Conservation (phyloP, 2,329 filamentous ascomycete species). For the Purpureocillium takamizusanense region DNA sequence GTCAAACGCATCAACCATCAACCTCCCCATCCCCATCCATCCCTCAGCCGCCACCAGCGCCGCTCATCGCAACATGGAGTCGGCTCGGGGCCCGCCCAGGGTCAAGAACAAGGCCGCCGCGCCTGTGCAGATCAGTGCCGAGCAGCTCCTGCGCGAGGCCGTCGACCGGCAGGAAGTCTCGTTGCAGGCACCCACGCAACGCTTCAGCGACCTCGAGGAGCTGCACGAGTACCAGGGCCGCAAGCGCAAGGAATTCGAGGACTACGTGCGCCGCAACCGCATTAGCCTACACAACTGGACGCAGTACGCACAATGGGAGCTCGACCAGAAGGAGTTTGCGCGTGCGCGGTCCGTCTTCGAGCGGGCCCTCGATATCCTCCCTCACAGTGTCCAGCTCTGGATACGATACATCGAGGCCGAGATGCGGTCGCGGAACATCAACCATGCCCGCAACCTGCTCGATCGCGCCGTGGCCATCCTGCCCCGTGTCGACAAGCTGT, state of each 20-base stretch:
- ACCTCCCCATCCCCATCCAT: not conserved
- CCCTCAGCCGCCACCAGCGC: conserved; percentile 1
- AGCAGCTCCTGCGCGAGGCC: conserved; percentile 93
- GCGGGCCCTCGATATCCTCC: conserved; percentile 83
- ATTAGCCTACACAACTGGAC: conserved; percentile 99
- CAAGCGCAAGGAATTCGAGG: conserved; percentile 93
- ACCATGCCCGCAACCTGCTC: conserved; percentile 88
- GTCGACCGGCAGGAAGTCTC: conserved; percentile 90
- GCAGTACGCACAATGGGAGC: conserved; percentile 93
- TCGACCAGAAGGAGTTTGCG: conserved; percentile 95
- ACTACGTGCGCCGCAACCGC: conserved; percentile 91
- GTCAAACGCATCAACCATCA: not conserved
- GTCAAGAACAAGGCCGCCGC: conserved; percentile 98
- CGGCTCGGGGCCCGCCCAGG: conserved; percentile 79
- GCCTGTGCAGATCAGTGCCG: conserved; percentile 84
- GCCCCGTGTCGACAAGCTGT: conserved; percentile 87
- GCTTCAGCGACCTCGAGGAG: conserved; percentile 94
- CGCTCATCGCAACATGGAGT: conserved; percentile 59
- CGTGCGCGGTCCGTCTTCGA: conserved; percentile 91
- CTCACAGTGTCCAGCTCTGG: conserved; percentile 81
- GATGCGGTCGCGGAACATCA: conserved; percentile 90
- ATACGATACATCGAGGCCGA: conserved; percentile 91
- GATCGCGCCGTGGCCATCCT: conserved; percentile 91
- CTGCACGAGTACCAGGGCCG: conserved; percentile 94
- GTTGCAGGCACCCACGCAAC: conserved; percentile 83